Evolutionary conservation across 192 early-diverging fungal genomes (phyloP).

Genomic region (Allomyces macrogynus): DNA sequence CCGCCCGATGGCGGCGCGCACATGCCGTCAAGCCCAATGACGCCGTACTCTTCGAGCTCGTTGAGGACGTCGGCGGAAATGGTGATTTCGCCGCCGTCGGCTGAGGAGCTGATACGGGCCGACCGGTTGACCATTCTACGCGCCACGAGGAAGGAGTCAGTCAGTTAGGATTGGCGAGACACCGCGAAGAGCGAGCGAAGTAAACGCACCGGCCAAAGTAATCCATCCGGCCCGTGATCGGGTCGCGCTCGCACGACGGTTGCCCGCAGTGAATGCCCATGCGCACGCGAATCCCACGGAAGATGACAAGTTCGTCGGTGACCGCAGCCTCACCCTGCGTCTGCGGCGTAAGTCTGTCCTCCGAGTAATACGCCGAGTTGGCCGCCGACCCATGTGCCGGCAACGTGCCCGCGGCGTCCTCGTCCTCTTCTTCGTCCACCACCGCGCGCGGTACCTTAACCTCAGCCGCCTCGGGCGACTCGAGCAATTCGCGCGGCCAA

Average conservation of each 20-base stretch:
- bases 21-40: too few relatives aligned
- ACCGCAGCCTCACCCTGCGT: constrained; percentile 4
- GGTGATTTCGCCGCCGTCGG: constrained; percentile 78
- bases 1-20: too few relatives aligned
- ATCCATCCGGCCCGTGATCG: constrained; percentile 80
- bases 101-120: constrained; percentile 56
- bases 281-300: constrained; percentile 67
- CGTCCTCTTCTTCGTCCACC: constrained; percentile 2
- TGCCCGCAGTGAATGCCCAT: constrained; percentile 86
- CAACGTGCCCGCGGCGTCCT: not conserved
- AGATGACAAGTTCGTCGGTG: constrained; percentile 25
- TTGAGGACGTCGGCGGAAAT: constrained; percentile 63
- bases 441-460: constrained; percentile 37
- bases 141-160: too few relatives aligned
- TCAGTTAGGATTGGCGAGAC: too few relatives aligned
- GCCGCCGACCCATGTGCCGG: constrained; percentile 1
- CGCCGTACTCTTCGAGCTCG: constrained; percentile 13
- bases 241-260: constrained; percentile 70
- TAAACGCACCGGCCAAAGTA: constrained; percentile 59
- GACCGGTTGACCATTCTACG: constrained; percentile 60
- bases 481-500: constrained; percentile 71
- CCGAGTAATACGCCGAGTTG: constrained; percentile 6
- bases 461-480: constrained; percentile 49
- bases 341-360: constrained; percentile 5
- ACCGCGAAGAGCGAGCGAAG: too few relatives aligned